Percentiles rank a stretch among this genome's conserved stretches.
Conservation (phyloP, 2,329 filamentous ascomycete genomes). For the Claviceps capensis region DNA sequence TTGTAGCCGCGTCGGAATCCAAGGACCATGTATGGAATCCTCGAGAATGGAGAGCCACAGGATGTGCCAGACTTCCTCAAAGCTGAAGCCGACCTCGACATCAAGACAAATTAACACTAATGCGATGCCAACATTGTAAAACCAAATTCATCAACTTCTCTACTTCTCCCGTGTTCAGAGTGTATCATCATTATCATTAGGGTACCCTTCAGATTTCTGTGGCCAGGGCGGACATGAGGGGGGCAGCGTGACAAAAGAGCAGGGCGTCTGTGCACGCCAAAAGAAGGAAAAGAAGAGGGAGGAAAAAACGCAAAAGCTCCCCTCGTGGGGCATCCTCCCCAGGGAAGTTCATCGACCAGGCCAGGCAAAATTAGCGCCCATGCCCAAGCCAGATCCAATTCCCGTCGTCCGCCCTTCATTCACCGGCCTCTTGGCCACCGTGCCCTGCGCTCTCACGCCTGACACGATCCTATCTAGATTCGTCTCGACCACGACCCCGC, state of each 20-base stretch:
- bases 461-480: slow-evolving; percentile 77
- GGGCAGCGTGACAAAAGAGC: not conserved
- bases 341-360: slow-evolving; percentile 18
- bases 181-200: not conserved
- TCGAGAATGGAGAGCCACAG: slow-evolving; percentile 27
- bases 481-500: slow-evolving; percentile 88
- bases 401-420: slow-evolving; percentile 46
- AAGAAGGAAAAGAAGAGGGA: not conserved
- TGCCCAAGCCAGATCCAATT: slow-evolving; percentile 36
- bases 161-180: not conserved
- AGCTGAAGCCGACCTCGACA: slow-evolving; percentile 12
- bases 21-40: slow-evolving; percentile 24
- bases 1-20: slow-evolving; percentile 23
- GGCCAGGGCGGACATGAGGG: not conserved
- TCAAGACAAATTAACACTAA: not conserved
- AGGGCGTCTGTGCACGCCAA: not conserved
- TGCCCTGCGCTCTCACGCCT: slow-evolving; percentile 65
- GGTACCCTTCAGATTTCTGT: not conserved
- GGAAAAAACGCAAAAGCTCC: not conserved
- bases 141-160: not conserved
- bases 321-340: too few species aligned
- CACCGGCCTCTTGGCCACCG: slow-evolving; percentile 64
- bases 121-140: not conserved
- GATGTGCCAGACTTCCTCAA: slow-evolving; percentile 19
- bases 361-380: slow-evolving; percentile 48